Percentiles rank a stretch among this genome's conserved stretches.
Evolutionary conservation across 2,329 filamentous ascomycete species (phyloP).

Genomic region (Calonectria hawksworthii): DNA sequence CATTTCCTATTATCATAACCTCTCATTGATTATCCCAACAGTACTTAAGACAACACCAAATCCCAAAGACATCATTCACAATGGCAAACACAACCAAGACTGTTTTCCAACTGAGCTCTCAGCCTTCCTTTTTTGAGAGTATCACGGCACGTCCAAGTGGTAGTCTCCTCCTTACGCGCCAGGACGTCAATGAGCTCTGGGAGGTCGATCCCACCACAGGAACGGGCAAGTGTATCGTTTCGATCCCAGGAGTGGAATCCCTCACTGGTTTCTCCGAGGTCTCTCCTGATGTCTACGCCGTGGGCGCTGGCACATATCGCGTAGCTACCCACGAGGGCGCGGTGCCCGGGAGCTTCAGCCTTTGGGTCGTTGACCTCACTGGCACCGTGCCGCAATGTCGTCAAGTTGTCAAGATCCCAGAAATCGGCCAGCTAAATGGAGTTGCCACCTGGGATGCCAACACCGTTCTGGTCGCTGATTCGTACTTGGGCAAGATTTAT

Average conservation of each 20-base stretch:
- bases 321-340: background rate
- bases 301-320: background rate
- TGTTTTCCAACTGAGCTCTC: background rate
- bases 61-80: background rate
- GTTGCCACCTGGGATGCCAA: background rate
- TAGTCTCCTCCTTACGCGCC: background rate
- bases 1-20: background rate
- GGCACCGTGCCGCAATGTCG: background rate
- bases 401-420: background rate
- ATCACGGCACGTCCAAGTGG: background rate
- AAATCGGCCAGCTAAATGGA: background rate
- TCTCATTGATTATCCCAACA: background rate
- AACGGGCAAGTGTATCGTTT: background rate
- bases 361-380: background rate
- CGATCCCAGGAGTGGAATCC: background rate
- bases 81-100: background rate
- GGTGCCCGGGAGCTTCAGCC: background rate
- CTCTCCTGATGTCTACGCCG: background rate
- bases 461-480: background rate
- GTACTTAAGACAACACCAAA: background rate
- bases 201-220: background rate
- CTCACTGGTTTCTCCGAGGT: background rate
- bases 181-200: background rate
- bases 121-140: background rate
- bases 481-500: background rate